Conservation (phyloP, 257 asterid species). For the Rehmannia glutinosa region DNA sequence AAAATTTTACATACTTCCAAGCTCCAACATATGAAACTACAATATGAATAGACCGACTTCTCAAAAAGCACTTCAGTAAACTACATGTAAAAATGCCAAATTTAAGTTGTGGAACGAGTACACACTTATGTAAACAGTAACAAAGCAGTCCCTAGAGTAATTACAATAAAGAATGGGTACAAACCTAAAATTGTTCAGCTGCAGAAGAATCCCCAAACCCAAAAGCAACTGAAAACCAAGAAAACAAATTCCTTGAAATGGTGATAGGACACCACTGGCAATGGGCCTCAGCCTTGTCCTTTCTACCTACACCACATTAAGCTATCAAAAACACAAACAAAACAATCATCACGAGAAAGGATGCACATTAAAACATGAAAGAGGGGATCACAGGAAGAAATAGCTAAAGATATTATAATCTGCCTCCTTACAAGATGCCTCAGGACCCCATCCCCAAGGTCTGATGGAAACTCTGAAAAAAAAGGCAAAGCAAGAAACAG, state of each 20-base stretch:
- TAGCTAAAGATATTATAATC: background rate
- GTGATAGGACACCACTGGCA: conserved; percentile 81
- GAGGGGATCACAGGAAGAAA: background rate
- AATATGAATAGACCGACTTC: background rate
- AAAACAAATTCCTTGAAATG: conserved; percentile 76
- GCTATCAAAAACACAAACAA: conserved; percentile 31
- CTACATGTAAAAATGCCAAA: background rate
- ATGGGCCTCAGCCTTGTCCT: conserved; percentile 89
- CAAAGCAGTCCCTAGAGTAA: background rate
- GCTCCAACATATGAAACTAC: background rate
- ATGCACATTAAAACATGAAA: conserved; percentile 1
- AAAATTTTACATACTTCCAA: no score
- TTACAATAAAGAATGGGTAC: conserved; percentile 16
- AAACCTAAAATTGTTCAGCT: conserved; percentile 80
- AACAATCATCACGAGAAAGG: conserved; percentile 11
- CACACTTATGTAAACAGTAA: background rate
- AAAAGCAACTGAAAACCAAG: conserved; percentile 85
- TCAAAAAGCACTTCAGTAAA: background rate
- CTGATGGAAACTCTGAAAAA: background rate
- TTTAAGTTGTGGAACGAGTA: background rate
- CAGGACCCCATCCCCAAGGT: background rate
- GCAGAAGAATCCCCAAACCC: conserved; percentile 87
- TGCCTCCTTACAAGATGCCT: background rate
- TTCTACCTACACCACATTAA: conserved; percentile 69
- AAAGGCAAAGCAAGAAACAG: background rate